Percentiles rank a stretch among this genome's conserved stretches.
These are phyloP conservation scores for Discostella stelligera DNA, from an alignment of 352 stramenopile species.

Conservation along the genomic window DNA sequence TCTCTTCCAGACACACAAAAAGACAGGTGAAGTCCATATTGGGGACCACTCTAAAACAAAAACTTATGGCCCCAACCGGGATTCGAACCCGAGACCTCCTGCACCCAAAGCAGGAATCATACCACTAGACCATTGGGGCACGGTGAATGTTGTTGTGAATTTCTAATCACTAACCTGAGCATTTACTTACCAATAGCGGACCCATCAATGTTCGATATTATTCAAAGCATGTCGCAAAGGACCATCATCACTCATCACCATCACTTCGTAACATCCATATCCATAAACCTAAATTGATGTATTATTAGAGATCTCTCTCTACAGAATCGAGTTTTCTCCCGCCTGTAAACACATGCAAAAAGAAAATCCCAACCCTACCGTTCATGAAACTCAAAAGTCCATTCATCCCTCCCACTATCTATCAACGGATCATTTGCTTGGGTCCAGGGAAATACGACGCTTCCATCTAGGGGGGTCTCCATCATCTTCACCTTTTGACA, in stretches of 20 bases:
- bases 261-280: neutral
- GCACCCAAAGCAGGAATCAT: slow-evolving; percentile 81
- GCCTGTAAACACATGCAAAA: no score
- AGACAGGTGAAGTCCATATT: no score
- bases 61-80: slow-evolving; percentile 60
- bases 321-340: no score
- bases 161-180: no score
- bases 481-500: neutral
- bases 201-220: no score
- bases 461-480: slow-evolving; percentile 25
- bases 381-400: slow-evolving; percentile 24
- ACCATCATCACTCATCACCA: neutral
- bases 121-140: slow-evolving; percentile 72
- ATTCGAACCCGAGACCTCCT: slow-evolving; percentile 77
- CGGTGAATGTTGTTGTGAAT: neutral
- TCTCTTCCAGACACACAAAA: no score
- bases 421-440: slow-evolving; percentile 19
- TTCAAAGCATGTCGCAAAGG: no score
- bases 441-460: slow-evolving; percentile 21
- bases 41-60: no score
- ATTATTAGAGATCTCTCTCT: no score
- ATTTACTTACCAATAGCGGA: no score
- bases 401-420: neutral
- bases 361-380: slow-evolving; percentile 48
- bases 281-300: no score